Evolutionary conservation across 345 rosid genomes (phyloP).

Genomic region (Nephelium lappaceum): DNA sequence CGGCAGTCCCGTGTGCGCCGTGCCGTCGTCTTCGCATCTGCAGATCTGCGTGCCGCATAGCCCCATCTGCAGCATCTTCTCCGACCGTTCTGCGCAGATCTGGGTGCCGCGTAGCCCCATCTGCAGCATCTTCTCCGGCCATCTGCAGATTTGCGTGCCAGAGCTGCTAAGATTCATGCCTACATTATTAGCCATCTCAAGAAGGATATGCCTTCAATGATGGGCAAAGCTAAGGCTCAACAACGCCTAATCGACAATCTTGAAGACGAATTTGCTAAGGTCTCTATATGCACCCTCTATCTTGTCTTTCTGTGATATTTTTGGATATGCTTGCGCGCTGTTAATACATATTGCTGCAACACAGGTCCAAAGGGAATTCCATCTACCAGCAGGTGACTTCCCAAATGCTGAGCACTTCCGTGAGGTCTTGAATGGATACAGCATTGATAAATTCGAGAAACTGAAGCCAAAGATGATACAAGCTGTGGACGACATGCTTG

Average conservation of each 20-base stretch:
- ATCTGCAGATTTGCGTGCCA: no score
- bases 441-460: slow-evolving; percentile 81
- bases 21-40: no score
- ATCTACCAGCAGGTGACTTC: slow-evolving; percentile 82
- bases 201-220: slow-evolving; percentile 94
- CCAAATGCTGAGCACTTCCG: slow-evolving; percentile 78
- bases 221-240: slow-evolving; percentile 96
- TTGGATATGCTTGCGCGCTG: no score
- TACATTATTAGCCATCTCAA: slow-evolving; percentile 88
- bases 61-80: no score
- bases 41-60: no score
- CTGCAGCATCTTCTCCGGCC: no score
- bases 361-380: slow-evolving; percentile 85
- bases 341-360: neutral
- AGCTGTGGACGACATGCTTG: slow-evolving; percentile 91
- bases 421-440: slow-evolving; percentile 71
- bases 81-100: no score
- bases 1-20: no score
- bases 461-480: slow-evolving; percentile 87
- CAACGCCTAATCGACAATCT: slow-evolving; percentile 80
- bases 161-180: slow-evolving; percentile 95
- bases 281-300: slow-evolving; percentile 14
- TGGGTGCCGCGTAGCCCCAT: no score
- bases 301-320: neutral
- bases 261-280: slow-evolving; percentile 82